phyloP scores from a whole-genome alignment of 2,329 filamentous ascomycete species.

The Ascochyta lentis region DNA sequence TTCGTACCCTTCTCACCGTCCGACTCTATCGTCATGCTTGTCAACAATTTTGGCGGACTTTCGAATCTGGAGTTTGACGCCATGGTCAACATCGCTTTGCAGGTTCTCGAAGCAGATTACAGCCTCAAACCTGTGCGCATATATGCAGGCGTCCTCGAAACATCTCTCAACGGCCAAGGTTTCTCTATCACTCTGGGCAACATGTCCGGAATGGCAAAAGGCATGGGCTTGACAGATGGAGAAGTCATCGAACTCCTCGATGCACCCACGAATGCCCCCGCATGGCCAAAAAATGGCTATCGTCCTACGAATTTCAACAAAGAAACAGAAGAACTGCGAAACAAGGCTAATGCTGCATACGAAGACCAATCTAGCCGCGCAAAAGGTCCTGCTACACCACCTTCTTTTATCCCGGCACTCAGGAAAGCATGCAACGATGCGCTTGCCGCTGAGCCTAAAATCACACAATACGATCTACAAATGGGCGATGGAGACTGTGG shows the following conservation, averaged over 20 bases:
- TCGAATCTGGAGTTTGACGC: conserved; percentile 57
- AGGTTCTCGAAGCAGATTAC: conserved; percentile 55
- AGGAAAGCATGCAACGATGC: conserved; percentile 55
- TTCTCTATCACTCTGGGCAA: conserved; percentile 64
- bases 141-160: conserved; percentile 59
- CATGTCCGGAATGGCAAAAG: conserved; percentile 54
- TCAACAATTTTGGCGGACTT: conserved; percentile 59
- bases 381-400: conserved; percentile 50
- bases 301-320: conserved; percentile 33
- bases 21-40: conserved; percentile 55
- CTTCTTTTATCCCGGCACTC: conserved; percentile 49
- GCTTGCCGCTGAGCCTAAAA: conserved; percentile 65
- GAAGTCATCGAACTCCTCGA: conserved; percentile 59
- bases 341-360: conserved; percentile 40
- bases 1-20: conserved; percentile 56
- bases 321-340: conserved; percentile 35
- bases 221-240: conserved; percentile 46
- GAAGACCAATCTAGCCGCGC: conserved; percentile 22
- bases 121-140: conserved; percentile 57
- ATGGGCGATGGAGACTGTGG: conserved; percentile 93
- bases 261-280: conserved; percentile 58
- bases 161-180: conserved; percentile 62
- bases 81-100: conserved; percentile 52
- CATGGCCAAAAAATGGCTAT: conserved; percentile 60
- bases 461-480: conserved; percentile 76